phyloP scores from a whole-genome alignment of 768 basidiomycete species.

The Boletales sp. region DNA sequence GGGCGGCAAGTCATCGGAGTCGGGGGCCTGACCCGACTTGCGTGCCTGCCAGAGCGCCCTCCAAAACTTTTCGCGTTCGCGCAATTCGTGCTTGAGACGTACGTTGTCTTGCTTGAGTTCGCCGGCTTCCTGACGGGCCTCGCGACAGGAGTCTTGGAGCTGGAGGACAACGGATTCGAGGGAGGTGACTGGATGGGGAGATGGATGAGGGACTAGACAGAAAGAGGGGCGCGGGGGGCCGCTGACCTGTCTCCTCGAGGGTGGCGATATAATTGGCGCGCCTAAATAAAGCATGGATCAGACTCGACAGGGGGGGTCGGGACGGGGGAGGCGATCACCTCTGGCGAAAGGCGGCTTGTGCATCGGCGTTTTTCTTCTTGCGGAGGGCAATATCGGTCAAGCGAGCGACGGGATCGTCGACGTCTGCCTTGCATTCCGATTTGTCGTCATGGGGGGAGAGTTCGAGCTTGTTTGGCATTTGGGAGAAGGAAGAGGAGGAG shows the following conservation, averaged over 20 bases:
- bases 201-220: conserved; percentile 8
- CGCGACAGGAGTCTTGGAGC: conserved; percentile 76
- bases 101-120: conserved; percentile 64
- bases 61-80: conserved; percentile 76
- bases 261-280: conserved; percentile 86
- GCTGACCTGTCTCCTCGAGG: conserved; percentile 72
- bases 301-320: conserved; percentile 1
- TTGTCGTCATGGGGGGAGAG: conserved; percentile 33
- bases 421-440: conserved; percentile 35
- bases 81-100: conserved; percentile 58
- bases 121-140: conserved; percentile 56
- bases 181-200: conserved; percentile 56
- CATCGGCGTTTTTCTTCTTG: conserved; percentile 89
- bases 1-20: conserved; percentile 50
- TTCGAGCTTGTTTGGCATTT: conserved; percentile 31
- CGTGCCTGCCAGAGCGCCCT: conserved; percentile 62
- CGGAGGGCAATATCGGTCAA: conserved; percentile 67
- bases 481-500: background rate
- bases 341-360: conserved; percentile 81
- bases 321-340: conserved; percentile 30
- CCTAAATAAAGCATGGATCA: conserved; percentile 26
- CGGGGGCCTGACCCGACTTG: conserved; percentile 51
- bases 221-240: background rate
- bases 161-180: conserved; percentile 82
- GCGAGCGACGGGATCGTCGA: conserved; percentile 36